phyloP scores from a whole-genome alignment of 495 filamentous ascomycete genomes.

The Hypomontagnella monticulosa region DNA sequence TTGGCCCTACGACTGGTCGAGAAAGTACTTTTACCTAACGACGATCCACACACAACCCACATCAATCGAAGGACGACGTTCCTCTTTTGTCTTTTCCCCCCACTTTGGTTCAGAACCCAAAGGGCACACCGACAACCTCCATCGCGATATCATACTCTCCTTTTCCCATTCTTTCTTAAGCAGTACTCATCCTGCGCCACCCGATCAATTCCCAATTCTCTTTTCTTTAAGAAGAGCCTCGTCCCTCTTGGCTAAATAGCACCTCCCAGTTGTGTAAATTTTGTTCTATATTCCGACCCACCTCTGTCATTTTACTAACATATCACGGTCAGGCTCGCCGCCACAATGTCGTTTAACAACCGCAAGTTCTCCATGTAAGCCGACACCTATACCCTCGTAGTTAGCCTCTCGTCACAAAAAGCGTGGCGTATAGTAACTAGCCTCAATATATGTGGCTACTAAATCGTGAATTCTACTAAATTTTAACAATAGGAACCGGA shows the following conservation, averaged over 20 bases:
- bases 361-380: conserved; percentile 65
- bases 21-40: conserved; percentile 4
- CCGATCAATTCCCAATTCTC: neutral
- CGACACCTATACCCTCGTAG: neutral
- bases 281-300: conserved; percentile 2
- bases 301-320: conserved; percentile 11
- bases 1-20: conserved; percentile 3
- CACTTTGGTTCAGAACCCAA: conserved; percentile 35
- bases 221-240: conserved; percentile 18
- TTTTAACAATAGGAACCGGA: conserved; percentile 54
- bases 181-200: conserved; percentile 17
- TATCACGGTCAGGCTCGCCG: conserved; percentile 18
- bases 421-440: conserved; percentile 3
- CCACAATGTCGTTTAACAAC: conserved; percentile 53
- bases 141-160: conserved; percentile 41
- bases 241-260: conserved; percentile 12
- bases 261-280: conserved; percentile 14
- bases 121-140: conserved; percentile 40
- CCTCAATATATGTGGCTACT: neutral
- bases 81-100: conserved; percentile 27
- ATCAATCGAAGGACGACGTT: conserved; percentile 18
- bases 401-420: neutral
- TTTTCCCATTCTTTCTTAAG: conserved; percentile 13
- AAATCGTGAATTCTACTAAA: conserved; percentile 16
- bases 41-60: conserved; percentile 34